Evolutionary conservation across 768 basidiomycete species (phyloP), one percentile per base, ranked within the genome.

Genomic region (Tylopilus sp.): DNA sequence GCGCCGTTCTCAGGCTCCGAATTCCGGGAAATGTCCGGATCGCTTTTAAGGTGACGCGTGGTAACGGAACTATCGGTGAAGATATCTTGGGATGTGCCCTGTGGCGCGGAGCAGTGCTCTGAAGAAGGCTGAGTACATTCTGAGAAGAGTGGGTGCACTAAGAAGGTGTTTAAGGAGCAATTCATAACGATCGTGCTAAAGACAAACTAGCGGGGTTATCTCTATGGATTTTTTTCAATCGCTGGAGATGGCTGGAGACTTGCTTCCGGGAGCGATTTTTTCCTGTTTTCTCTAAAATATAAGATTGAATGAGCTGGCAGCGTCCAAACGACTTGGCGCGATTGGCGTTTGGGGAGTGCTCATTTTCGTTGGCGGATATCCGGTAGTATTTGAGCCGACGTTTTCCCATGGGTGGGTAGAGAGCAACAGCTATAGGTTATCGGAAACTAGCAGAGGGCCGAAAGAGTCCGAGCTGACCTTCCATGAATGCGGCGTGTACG

Each of bases 281-380:
- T 14, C 72, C 72, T 14, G 72, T 73, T 53, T 71, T 72, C 43
- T 74, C 68, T 22, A 71, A 51, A 29, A 73, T 63, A 41, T 75
- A 73, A 1, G 71, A 70, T 28, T 75, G 72, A 30, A 73, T 75
- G 21, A 73, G 64, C 54, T 73, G 72, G 56, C 74, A 73, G 19
- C 72, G 71, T 46, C 72, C 72, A 50, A 75, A 72, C 21, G 69
- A 69, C 53, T 56, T 72, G 46, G 56, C 24, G 2, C 52, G 58
- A 37, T 57, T 57, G 25, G 52, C 38, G 12, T 49, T 48, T 19
- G 53, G 45, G 14, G 16, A 16, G 17, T 42, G 42, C n/a, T 58
- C 63, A 26, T 55, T 48, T 33, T 60, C 55, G 13, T 57, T 45
- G 17, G 45, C 45, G 31, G 64, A 52, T n/a, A 71, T 25, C 4